Base-by-base conservation (phyloP, 2,329 filamentous ascomycete genomes). In the Fusarium tupiense region DNA sequence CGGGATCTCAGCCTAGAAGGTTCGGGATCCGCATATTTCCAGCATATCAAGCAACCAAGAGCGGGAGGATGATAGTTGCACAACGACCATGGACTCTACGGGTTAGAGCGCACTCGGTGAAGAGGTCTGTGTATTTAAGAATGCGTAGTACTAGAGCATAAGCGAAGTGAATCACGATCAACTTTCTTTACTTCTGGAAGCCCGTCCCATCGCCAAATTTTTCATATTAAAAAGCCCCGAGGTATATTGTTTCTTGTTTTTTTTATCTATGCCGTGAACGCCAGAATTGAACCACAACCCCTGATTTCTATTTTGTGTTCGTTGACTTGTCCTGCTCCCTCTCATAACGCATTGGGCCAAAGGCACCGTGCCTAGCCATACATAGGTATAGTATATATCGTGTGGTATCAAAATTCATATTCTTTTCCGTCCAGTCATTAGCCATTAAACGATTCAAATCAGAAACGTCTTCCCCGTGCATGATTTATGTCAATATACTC, bases 401-500 rank as follows among this genome's bases (percentile, higher is more conserved):
- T 74, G 65, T 76, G 78, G 78, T 80, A 80, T 81, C 77, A 75
- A 75, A 67, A 65, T 65, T 61, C 70, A 61, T 73, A 69, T 74
- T 61, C 73, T 68, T 75, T 72, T 71, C 71, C 77, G 63, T 81
- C 69, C 69, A 76, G 60, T 80, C 80, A 78, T 81, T 77, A 80
- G 65, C 75, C 78, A 77, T 81, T 76, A 78, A 67, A 58, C 60
- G 70, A 54, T 71, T 44, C 37, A 52, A 67, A 58, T 63, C 61
- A 64, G 61, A 41, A 44, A 59, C 37, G 37, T 61, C 31, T 50
- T 24, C 38, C 33, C 31, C 41, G 33, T 33, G 29, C 24, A 31
- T 22, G 57, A 29, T 46, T 41, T 44, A 35, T 40, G 44, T 22
- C 40, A 46, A 40, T 57, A 46, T 54, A 47, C 54, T 49, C 31